These are phyloP conservation scores for Medicago lupulina DNA, from an alignment of 306 rosid species.

Conservation along the genomic window DNA sequence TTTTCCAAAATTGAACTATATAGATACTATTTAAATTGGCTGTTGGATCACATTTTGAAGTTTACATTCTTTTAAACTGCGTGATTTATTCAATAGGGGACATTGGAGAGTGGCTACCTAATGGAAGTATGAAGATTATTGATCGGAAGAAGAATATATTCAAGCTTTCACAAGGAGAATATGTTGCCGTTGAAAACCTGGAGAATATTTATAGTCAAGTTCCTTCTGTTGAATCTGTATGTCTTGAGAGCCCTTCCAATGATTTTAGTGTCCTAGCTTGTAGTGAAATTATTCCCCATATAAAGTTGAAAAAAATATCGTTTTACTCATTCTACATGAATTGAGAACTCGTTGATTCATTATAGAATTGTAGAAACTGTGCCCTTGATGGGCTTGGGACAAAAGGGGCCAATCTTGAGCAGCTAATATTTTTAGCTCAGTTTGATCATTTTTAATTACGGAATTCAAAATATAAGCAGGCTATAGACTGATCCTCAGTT, in stretches of 20 bases:
- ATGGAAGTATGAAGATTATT: conserved; percentile 96
- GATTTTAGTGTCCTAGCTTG: conserved; percentile 25
- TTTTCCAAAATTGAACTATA: conserved; percentile 34
- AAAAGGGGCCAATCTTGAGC: background rate
- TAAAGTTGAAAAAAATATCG: conserved; percentile 16
- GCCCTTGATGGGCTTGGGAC: conserved; percentile 16
- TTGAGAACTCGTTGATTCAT: background rate
- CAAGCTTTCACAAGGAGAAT: conserved; percentile 98
- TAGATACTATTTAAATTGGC: conserved; percentile 19
- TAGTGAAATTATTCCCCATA: conserved; percentile 16
- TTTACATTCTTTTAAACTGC: conserved; percentile 25
- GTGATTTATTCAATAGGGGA: conserved; percentile 71
- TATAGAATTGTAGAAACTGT: conserved; percentile 5
- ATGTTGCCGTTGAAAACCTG: conserved; percentile 97
- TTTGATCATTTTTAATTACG: background rate
- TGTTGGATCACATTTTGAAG: conserved; percentile 12
- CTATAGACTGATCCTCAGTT: conserved; percentile 12
- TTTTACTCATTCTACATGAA: background rate
- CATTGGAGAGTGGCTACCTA: conserved; percentile 92
- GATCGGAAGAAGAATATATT: conserved; percentile 98
- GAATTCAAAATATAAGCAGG: conserved; percentile 1
- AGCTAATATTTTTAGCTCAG: conserved; percentile 1
- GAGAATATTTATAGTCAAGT: conserved; percentile 80
- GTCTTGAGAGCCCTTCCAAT: conserved; percentile 42
- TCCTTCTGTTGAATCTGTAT: conserved; percentile 77